phyloP scores from a whole-genome alignment of 257 asterid genomes.

The Gynochthodes officinalis region DNA sequence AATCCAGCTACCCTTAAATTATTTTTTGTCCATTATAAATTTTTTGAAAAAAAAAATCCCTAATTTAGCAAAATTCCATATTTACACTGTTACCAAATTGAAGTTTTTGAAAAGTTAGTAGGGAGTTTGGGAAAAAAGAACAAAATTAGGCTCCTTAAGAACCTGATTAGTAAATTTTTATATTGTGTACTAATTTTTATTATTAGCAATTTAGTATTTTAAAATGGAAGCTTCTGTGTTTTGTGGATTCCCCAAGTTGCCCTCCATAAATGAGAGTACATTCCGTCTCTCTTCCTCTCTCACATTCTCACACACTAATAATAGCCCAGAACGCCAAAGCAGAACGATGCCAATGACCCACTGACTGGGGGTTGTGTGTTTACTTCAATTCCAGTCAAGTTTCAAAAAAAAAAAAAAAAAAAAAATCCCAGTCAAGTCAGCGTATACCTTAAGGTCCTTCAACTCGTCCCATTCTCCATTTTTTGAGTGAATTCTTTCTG shows the following conservation, averaged over 20 bases:
- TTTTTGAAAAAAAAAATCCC: too few relatives aligned
- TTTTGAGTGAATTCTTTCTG: not conserved
- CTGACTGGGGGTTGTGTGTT: not conserved
- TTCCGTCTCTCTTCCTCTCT: not conserved
- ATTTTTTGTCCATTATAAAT: too few relatives aligned
- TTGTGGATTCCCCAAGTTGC: constrained; percentile 11
- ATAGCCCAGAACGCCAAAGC: constrained; percentile 8
- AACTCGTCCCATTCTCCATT: constrained; percentile 5
- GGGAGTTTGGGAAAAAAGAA: too few relatives aligned
- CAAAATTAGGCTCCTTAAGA: too few relatives aligned
- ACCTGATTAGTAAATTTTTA: too few relatives aligned
- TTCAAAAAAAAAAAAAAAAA: too few relatives aligned
- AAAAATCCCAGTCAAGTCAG: constrained; percentile 30
- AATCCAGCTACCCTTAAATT: too few relatives aligned
- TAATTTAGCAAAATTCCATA: too few relatives aligned
- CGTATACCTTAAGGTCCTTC: constrained; percentile 30
- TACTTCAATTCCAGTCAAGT: constrained; percentile 15
- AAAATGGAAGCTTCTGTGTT: not conserved
- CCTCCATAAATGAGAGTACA: constrained; percentile 11
- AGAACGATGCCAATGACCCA: constrained; percentile 10
- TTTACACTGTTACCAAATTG: too few relatives aligned
- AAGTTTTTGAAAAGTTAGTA: too few relatives aligned
- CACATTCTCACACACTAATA: not conserved
- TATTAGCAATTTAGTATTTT: too few relatives aligned
- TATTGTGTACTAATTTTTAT: too few relatives aligned